These are phyloP conservation scores for Calcarisporium arbuscula DNA, from an alignment of 2,329 filamentous ascomycete species.

Conservation along the genomic window DNA sequence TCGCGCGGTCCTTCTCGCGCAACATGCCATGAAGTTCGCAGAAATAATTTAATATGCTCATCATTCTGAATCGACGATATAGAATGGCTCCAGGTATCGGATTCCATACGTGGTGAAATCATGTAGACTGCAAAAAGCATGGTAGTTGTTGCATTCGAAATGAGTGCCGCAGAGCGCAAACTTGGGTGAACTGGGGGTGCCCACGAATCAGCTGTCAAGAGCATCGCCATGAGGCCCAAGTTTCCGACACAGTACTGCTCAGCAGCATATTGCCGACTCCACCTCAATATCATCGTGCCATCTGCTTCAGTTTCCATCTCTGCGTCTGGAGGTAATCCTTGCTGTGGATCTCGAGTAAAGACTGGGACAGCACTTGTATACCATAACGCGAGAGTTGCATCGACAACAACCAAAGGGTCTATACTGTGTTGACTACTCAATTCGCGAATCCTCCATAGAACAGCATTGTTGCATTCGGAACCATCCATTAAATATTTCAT, in stretches of 20 bases:
- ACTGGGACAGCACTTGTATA: conserved; percentile 11
- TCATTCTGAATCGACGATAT: neutral
- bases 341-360: conserved; percentile 10
- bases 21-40: conserved; percentile 12
- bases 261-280: conserved; percentile 9
- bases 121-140: conserved; percentile 15
- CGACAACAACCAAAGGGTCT: conserved; percentile 8
- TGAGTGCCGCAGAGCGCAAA: conserved; percentile 10
- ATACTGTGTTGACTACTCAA: neutral
- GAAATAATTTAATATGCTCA: conserved; percentile 9
- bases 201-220: conserved; percentile 14
- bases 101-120: conserved; percentile 11
- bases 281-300: conserved; percentile 6
- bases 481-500: conserved; percentile 8
- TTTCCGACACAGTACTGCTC: conserved; percentile 13
- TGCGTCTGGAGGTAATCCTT: conserved; percentile 6
- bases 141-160: conserved; percentile 13
- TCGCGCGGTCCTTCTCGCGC: conserved; percentile 7
- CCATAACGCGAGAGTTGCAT: conserved; percentile 13
- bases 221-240: conserved; percentile 19
- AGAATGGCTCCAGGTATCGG: conserved; percentile 5
- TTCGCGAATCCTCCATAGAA: conserved; percentile 10
- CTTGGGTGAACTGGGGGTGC: conserved; percentile 11
- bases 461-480: conserved; percentile 7
- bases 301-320: conserved; percentile 5